Evolutionary conservation across 208 protist species (phyloP), one percentile per base, ranked within the genome.

Genomic region (Naegleria lovaniensis): DNA sequence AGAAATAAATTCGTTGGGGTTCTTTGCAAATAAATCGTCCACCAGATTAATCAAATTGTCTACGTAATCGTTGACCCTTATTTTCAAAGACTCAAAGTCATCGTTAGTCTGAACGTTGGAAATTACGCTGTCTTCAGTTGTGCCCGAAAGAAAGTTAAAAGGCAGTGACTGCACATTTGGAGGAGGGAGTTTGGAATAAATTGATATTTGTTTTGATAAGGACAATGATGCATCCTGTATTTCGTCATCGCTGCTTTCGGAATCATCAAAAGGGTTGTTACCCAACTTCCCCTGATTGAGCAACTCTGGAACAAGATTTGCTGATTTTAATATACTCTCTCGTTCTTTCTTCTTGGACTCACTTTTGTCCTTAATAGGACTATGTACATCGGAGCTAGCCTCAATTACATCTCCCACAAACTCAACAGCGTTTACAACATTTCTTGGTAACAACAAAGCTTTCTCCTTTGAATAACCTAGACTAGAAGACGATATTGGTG

Each of bases 11-110:
- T 88, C 85, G 38, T 58, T 58, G 0, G 40, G 85, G 7, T 88
- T 33, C 33, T 88, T 25, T 29, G 9, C n/a, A 88, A 33, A 88
- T 43, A 88, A n/a, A 15, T 88, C 29, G 38, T 88, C 85, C 9
- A 88, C 11, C 2, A 88, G 7, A 15, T 88, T 58, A 25, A 40
- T 15, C 25, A 88, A 58, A 39, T 58, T 33, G 38, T 88, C 85
- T 6, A 88, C 38, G 36, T 88, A 88, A 7, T 88, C 40, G 19
- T 48, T 58, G 2, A 43, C 38, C 38, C 33, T 88, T 9, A 0
- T 2, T 88, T 88, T 88, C 16, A 88, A 38, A n/a, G 9, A 39
- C 0, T 88, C 85, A 88, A 88, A 58, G 19, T 88, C 85, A n/a
- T 88, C 85, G 39, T 43, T 88, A 38, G 85, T 88, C 38, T 29